Evolutionary conservation across 768 basidiomycete species (phyloP).

Genomic region (Plicaturopsis crispa): DNA sequence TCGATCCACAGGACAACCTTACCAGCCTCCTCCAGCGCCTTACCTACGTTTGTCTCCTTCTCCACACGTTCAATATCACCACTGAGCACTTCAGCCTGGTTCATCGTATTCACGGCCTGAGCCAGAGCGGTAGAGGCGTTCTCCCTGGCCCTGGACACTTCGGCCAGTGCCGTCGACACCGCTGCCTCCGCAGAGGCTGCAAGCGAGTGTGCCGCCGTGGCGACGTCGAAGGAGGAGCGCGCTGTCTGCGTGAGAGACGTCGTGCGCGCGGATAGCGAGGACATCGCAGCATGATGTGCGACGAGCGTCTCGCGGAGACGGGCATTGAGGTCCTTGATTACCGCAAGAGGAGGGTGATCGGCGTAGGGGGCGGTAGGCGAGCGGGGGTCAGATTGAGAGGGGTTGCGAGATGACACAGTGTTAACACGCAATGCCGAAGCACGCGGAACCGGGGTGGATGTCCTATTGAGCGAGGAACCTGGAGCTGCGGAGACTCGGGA

Average conservation of each 20-base stretch:
- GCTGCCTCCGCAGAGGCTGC: constrained; percentile 5
- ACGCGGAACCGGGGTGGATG: too few relatives aligned
- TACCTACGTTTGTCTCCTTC: constrained; percentile 5
- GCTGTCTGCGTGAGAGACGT: constrained; percentile 5
- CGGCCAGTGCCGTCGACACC: constrained; percentile 5
- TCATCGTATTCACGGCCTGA: constrained; percentile 5
- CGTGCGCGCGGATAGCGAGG: constrained; percentile 2
- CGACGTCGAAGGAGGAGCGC: constrained; percentile 7
- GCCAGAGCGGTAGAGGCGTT: constrained; percentile 5
- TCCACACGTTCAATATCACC: too few relatives aligned
- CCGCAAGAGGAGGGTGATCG: constrained; percentile 4
- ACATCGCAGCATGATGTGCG: constrained; percentile 7
- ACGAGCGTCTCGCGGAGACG: constrained; percentile 8
- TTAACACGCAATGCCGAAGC: too few relatives aligned
- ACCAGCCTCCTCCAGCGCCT: constrained; percentile 7
- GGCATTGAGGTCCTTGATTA: constrained; percentile 7
- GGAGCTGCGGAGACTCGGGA: too few relatives aligned
- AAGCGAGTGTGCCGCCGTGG: constrained; percentile 5
- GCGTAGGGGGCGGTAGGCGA: constrained; percentile 9
- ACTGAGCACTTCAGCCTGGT: constrained; percentile 7
- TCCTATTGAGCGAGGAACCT: too few relatives aligned
- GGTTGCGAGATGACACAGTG: too few relatives aligned
- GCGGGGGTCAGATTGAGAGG: constrained; percentile 4
- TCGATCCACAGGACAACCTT: constrained; percentile 8
- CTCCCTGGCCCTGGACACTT: constrained; percentile 4